A percentile compares a stretch with the other conserved stretches of the same genome.
phyloP scores from a whole-genome alignment of 768 basidiomycete species.

The Jaapia argillacea region DNA sequence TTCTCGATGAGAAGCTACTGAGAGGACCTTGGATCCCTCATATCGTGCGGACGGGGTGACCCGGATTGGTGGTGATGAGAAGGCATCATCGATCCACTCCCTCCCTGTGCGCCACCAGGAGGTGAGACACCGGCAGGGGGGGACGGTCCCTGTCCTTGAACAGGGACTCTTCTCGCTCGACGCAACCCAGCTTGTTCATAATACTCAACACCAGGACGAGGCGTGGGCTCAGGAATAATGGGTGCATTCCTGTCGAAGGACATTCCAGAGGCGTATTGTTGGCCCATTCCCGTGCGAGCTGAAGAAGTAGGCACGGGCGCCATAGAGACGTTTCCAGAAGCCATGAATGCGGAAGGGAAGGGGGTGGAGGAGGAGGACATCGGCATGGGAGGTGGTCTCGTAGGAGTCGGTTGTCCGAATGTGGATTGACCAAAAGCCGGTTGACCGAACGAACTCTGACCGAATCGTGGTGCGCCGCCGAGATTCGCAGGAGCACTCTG shows the following conservation, averaged over 20 bases:
- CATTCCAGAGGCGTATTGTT: not conserved
- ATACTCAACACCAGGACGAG: not conserved
- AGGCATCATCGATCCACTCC: no score
- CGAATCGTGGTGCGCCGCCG: constrained; percentile 10
- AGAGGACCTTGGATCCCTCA: no score
- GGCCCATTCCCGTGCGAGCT: not conserved
- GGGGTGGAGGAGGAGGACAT: not conserved
- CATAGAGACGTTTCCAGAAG: not conserved
- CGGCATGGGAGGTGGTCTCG: not conserved
- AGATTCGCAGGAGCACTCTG: not conserved
- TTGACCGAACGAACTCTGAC: constrained; percentile 8
- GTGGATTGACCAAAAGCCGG: constrained; percentile 3
- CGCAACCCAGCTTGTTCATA: not conserved
- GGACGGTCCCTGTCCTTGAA: no score
- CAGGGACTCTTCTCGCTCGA: not conserved
- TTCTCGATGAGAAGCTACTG: no score
- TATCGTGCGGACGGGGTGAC: no score
- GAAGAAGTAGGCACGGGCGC: not conserved
- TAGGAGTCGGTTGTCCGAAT: not conserved
- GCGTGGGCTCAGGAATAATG: not conserved
- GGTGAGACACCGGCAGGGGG: no score
- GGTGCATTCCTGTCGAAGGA: not conserved
- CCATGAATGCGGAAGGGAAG: not conserved
- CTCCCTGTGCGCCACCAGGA: no score
- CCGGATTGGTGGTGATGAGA: no score